Base-by-base conservation (phyloP, 352 stramenopile species). In the Phytophthora pseudosyringae region DNA sequence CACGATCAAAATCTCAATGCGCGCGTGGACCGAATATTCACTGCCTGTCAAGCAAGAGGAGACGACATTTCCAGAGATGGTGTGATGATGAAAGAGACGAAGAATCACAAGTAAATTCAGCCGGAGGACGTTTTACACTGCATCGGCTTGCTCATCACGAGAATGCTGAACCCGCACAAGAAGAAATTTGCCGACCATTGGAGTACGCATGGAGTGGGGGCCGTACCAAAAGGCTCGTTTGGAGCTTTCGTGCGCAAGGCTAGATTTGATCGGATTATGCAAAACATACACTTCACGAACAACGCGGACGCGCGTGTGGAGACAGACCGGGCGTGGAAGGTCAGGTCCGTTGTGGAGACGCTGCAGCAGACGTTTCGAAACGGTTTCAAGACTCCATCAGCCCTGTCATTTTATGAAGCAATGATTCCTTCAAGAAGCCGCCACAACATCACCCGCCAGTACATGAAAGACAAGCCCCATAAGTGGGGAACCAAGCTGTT, bases 401-500 rank as follows among this genome's bases (percentile, higher is more conserved):
- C 48, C 2, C 15, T 68, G 6, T 46, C 51, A 3, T 63, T 68
- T 35, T 51, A 68, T 13, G 60, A 68, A 21, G 60, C 58, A 3
- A 40, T 55, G 21, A 59, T 59, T 3, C 58, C 40, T 1, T 54
- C 41, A 6, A 5, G 59, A 10, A 68, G 59, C 44, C 35, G 59
- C 4, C 16, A 52, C 43, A 68, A 68, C 36, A 15, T 56, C 2
- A 68, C 44, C 0, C 13, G 51, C 3, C 48, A 60, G 33, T 67
- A 36, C 41, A 16, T 49, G 40, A 67, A 60, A 25, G 59, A 59
- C 31, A 67, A 67, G 6, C 50, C 59, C 8, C 51, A 68, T 25
- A 61, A 60, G 4, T 68, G 51, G 51, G 50, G 60, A 0, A 64
- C 52, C 0, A 69, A 69, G 47, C 1, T 69, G 9, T 60, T 64